phyloP scores from a whole-genome alignment of 2,329 filamentous ascomycete genomes.

The Penicillium sp. region DNA sequence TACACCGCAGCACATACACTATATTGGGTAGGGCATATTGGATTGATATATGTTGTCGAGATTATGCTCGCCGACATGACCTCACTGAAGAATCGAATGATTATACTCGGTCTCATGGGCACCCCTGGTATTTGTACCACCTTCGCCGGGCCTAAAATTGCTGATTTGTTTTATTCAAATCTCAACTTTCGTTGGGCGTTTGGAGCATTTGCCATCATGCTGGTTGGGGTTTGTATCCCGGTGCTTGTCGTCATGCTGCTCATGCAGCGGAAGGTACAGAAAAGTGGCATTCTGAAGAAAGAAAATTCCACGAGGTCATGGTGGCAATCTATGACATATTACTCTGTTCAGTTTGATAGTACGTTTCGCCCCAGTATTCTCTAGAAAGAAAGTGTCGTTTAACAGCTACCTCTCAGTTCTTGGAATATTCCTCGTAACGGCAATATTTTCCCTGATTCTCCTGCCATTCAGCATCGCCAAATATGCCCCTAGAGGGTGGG shows the following conservation, averaged over 20 bases:
- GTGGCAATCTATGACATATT: constrained; percentile 23
- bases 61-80: constrained; percentile 68
- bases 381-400: not conserved
- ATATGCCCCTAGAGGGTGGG: constrained; percentile 6
- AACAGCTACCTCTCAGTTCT: constrained; percentile 4
- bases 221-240: constrained; percentile 52
- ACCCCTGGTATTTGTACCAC: constrained; percentile 65
- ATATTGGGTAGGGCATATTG: constrained; percentile 61
- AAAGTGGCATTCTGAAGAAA: constrained; percentile 27
- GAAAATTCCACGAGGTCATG: constrained; percentile 15
- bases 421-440: constrained; percentile 11
- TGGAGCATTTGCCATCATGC: constrained; percentile 64
- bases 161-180: constrained; percentile 54
- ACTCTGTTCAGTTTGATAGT: constrained; percentile 29
- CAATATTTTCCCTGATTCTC: not conserved
- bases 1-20: constrained; percentile 12
- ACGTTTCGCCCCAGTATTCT: not conserved
- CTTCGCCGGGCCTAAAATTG: constrained; percentile 54
- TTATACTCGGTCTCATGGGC: constrained; percentile 62
- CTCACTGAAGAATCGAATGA: constrained; percentile 60
- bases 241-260: constrained; percentile 58
- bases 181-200: constrained; percentile 67
- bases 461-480: not conserved
- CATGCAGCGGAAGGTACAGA: constrained; percentile 61
- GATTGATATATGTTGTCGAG: constrained; percentile 59